Evolutionary conservation across 345 rosid species (phyloP), one percentile per base, ranked within the genome.

Genomic region (Salix suchowensis): DNA sequence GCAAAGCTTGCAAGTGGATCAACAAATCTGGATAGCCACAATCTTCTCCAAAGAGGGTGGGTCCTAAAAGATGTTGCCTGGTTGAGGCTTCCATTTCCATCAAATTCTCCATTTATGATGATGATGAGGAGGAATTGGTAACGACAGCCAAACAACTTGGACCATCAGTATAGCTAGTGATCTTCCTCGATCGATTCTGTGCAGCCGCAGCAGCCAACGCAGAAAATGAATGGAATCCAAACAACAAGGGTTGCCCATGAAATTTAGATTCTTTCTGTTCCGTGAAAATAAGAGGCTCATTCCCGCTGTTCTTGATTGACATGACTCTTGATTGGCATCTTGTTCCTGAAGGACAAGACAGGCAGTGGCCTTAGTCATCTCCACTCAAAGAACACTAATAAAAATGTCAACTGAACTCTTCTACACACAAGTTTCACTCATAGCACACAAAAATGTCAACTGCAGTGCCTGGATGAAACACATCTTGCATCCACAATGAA

Each of bases 381-480:
- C 48, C 65, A 52, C 58, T 71, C 32, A 54, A 7, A 54, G 19
- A 14, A 15, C 75, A 72, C 75, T 23, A n/a, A 34, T 23, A n/a
- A 36, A 37, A 36, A 72, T 55, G 32, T 58, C 74, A 72, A 37
- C 50, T n/a, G 0, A 8, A 5, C 5, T 28, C 10, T 64, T 64
- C 36, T 16, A 13, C 4, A 28, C 13, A 28, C 28, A 21, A 55
- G n/a, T 11, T 54, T 58, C 28, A 52, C 55, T 54, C 65, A 19
- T 2, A n/a, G 13, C 15, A 15, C 75, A 72, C 67, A 10, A 55
- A 58, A n/a, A 72, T 12, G 34, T 72, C 74, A 72, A 72, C 50
- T 23, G 4, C 28, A 21, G 28, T 71, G 4, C 65, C 48, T 23
- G 60, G 32, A 37, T 7, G 12, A 24, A 7, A 42, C 46, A 71